phyloP scores from a whole-genome alignment of 768 basidiomycete genomes.

The Phylloporus sp. region DNA sequence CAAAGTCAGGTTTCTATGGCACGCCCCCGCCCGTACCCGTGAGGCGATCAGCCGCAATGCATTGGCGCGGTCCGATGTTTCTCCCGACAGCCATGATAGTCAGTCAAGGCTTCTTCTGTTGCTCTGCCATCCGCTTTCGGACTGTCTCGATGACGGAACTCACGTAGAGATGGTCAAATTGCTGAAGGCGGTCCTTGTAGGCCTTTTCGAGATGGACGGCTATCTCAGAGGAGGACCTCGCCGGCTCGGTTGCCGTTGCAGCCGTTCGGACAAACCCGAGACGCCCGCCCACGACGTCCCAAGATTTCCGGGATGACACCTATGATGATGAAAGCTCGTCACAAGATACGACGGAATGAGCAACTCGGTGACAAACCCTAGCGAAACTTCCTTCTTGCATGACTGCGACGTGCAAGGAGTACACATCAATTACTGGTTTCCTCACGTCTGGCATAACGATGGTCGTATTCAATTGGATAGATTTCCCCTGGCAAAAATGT shows the following conservation, averaged over 20 bases:
- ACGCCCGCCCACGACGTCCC: constrained; percentile 25
- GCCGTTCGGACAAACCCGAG: constrained; percentile 24
- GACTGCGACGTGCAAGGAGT: constrained; percentile 27
- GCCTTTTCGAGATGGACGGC: constrained; percentile 25
- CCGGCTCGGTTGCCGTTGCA: constrained; percentile 19
- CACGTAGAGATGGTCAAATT: constrained; percentile 32
- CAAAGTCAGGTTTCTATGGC: constrained; percentile 14
- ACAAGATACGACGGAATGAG: not conserved
- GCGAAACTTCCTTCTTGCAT: constrained; percentile 30
- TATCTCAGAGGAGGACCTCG: constrained; percentile 23
- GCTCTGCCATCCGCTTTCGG: constrained; percentile 30
- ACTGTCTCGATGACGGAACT: constrained; percentile 29
- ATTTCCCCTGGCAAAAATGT: constrained; percentile 27
- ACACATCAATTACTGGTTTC: constrained; percentile 26
- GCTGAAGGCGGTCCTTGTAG: constrained; percentile 28
- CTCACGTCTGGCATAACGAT: constrained; percentile 28
- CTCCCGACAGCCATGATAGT: constrained; percentile 8
- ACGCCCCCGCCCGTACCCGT: constrained; percentile 6
- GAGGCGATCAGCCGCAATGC: constrained; percentile 1
- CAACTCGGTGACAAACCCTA: constrained; percentile 19
- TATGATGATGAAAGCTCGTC: constrained; percentile 7
- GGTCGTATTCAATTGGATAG: constrained; percentile 22
- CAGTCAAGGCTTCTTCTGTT: constrained; percentile 26
- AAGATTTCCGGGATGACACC: constrained; percentile 25
- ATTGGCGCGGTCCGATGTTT: constrained; percentile 5